Base-by-base conservation (phyloP, 2,329 filamentous ascomycete species). In the Fusarium paranaense region DNA sequence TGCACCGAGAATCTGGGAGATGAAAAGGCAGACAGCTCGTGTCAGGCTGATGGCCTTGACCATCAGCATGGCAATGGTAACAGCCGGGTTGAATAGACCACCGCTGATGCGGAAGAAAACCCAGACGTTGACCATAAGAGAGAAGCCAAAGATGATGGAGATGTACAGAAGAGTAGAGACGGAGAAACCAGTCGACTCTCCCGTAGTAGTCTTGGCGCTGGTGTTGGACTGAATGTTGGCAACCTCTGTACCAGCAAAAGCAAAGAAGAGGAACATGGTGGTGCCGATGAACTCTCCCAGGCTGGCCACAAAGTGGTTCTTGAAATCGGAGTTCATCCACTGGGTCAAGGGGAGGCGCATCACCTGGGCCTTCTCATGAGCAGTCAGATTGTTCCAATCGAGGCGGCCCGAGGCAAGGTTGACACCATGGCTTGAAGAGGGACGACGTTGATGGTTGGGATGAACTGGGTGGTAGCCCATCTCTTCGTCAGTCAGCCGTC, bases 61-160 rank as follows among this genome's bases (percentile, higher is more conserved):
- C 20, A 90, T 81, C 25, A 85, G 82, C 65, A 90, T 86, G 3
- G 86, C 88, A 2, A 90, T 80, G 0, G 89, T 90, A 22, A 83
- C 81, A 11, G 81, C 81, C 5, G 81, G 81, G 69, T 83, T 83
- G 69, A 83, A 83, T 5, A 83, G 74, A 25, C 81, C 81, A 54
- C 81, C 81, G 40, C 82, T 85, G 38, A 87, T 84, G 50, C 85
- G 82, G 76, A 85, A 87, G 76, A 87, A 87, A 38, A 86, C 78
- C 85, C 85, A 87, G 14, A 84, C 85, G 61, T 86, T 87, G 63
- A 86, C 84, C 61, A 84, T 83, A 60, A 87, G 81, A 22, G 82
- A 83, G 70, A 86, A 83, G 14, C 83, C 85, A 61, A 86, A 86
- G 62, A 78, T 80, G 50, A 85, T 71, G 6, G 83, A 82, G 42